Evolutionary conservation across 2,329 filamentous ascomycete species (phyloP), one percentile per base, ranked within the genome.

Genomic region (Pyrenophora teres): DNA sequence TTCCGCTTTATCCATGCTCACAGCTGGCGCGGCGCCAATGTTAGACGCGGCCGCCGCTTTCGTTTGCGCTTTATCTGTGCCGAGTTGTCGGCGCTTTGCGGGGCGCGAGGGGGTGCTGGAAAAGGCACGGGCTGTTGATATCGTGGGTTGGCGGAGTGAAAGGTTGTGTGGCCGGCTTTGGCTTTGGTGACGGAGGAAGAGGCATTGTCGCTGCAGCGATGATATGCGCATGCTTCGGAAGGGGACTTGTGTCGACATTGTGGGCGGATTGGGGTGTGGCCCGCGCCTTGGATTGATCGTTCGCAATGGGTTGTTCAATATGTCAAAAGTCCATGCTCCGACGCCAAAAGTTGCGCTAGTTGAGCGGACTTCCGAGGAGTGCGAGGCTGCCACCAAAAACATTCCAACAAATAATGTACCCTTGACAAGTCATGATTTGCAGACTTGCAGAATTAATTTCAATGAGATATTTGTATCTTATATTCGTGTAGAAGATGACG

Each of bases 181-280:
- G 43, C 32, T 42, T 43, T 49, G 51, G 31, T 39, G 59, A 15
- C 55, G 60, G 8, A 59, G 57, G 55, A 64, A 60, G 46, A 68
- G 57, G 38, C 66, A 70, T 64, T 68, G 67, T 36, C 59, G 66
- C 33, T 62, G 59, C 15, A 69, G 51, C 18, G 54, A 56, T 13
- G 56, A 52, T 53, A 56, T 61, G 50, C 62, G 64, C 21, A 56
- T 43, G 46, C 59, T 59, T 32, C 65, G 60, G 21, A 64, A 50
- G 2, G 67, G 66, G 25, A 67, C 42, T 27, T 64, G 63, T 46
- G 61, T 62, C 23, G 52, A 55, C 47, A 52, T 55, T 18, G 25
- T 33, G 43, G 27, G 52, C 8, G 16, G 42, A 15, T 39, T 23
- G 41, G 25, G 35, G 46, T 21, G 35, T 44, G 46, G 43, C 41